These are phyloP conservation scores for Akebia trifoliata DNA, from an alignment of 164 flowering plant genomes.

Conservation along the genomic window DNA sequence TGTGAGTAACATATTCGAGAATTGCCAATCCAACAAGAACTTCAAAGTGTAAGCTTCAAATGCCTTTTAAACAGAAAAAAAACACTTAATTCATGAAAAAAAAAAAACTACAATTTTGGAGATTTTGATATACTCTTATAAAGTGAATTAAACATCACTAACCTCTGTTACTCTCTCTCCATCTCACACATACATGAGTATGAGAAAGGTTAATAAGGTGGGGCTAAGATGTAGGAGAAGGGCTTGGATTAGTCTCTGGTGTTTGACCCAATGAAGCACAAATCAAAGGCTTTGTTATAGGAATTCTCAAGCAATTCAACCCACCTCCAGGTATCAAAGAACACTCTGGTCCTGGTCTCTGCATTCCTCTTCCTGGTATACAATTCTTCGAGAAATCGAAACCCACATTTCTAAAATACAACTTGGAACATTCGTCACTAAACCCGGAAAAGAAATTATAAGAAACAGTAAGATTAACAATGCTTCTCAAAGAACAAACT, in stretches of 20 bases:
- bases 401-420: conserved; percentile 44
- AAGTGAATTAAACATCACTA: too few species aligned
- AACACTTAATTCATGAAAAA: too few species aligned
- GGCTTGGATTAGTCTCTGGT: not conserved
- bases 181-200: too few species aligned
- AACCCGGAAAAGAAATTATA: conserved; percentile 91
- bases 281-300: conserved; percentile 41
- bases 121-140: too few species aligned
- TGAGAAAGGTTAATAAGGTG: too few species aligned
- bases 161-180: too few species aligned
- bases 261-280: conserved; percentile 28
- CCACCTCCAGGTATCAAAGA: conserved; percentile 40
- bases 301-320: conserved; percentile 59
- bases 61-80: too few species aligned
- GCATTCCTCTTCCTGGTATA: conserved; percentile 65
- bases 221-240: conserved; percentile 14
- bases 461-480: conserved; percentile 61
- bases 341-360: conserved; percentile 74
- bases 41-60: too few species aligned
- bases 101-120: too few species aligned
- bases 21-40: too few species aligned
- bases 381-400: conserved; percentile 75
- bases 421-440: conserved; percentile 48
- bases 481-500: conserved; percentile 56
- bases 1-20: too few species aligned